Conservation (phyloP, 805 yeast genomes). For the Metschnikowia colocasiae region DNA sequence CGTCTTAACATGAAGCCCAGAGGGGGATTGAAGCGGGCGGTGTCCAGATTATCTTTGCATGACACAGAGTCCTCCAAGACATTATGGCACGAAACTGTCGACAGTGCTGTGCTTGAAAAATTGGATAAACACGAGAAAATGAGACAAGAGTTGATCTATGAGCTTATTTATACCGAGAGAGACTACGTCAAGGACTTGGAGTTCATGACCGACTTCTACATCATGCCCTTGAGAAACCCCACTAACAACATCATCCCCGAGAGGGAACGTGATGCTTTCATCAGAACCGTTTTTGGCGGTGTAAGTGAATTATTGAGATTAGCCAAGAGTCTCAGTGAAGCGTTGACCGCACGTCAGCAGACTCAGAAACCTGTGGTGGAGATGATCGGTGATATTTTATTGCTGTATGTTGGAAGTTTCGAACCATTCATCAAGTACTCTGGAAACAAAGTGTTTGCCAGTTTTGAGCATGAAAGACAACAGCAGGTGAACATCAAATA, state of each 20-base stretch:
- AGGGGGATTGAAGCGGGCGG: constrained; percentile 78
- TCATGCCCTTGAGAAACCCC: constrained; percentile 82
- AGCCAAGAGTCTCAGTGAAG: constrained; percentile 82
- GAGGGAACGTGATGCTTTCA: constrained; percentile 83
- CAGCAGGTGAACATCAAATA: constrained; percentile 85
- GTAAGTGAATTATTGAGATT: constrained; percentile 82
- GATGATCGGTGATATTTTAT: constrained; percentile 80
- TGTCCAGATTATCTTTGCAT: constrained; percentile 60
- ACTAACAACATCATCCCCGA: constrained; percentile 75
- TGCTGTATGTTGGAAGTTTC: constrained; percentile 79
- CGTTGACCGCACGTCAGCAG: constrained; percentile 77
- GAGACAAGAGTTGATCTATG: constrained; percentile 93
- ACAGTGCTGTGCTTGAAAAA: constrained; percentile 69
- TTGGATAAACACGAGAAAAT: constrained; percentile 82
- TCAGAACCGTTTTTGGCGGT: constrained; percentile 87
- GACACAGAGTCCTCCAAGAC: constrained; percentile 74
- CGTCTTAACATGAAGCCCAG: constrained; percentile 83
- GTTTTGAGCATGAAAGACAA: constrained; percentile 92
- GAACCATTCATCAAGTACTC: constrained; percentile 93
- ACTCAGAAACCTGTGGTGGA: constrained; percentile 79
- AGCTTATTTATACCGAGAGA: constrained; percentile 88
- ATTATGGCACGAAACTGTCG: constrained; percentile 91
- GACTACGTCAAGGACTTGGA: constrained; percentile 94
- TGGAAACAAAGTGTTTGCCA: constrained; percentile 92
- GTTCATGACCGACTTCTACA: constrained; percentile 89